These are phyloP conservation scores for Cadophora luteo-olivacea DNA, from an alignment of 2,329 filamentous ascomycete species.

Conservation along the genomic window DNA sequence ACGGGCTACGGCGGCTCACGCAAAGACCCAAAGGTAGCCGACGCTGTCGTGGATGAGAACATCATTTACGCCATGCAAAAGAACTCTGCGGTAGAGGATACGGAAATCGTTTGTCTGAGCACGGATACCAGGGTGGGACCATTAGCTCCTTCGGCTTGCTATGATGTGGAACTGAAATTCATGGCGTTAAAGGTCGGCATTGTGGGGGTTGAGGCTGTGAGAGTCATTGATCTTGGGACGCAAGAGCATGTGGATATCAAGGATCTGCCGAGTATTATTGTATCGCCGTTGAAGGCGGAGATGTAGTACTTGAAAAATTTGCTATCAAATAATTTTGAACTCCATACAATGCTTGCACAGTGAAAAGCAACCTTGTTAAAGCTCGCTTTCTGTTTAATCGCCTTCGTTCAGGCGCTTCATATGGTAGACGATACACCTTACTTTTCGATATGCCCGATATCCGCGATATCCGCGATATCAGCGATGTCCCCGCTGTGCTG, in stretches of 20 bases:
- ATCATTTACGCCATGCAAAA: slow-evolving; percentile 75
- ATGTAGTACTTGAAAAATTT: background rate
- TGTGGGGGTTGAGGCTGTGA: slow-evolving; percentile 72
- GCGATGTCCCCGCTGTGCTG: background rate
- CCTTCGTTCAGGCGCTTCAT: background rate
- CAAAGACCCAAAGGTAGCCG: slow-evolving; percentile 54
- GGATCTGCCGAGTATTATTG: slow-evolving; percentile 74
- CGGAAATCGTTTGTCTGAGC: slow-evolving; percentile 76
- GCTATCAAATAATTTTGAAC: background rate
- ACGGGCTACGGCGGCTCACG: slow-evolving; percentile 47
- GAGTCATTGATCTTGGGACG: slow-evolving; percentile 74
- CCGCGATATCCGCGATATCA: background rate
- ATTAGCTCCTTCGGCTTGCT: slow-evolving; percentile 73
- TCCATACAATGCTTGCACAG: background rate
- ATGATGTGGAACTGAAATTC: slow-evolving; percentile 76
- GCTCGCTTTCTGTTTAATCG: background rate
- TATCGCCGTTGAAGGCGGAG: slow-evolving; percentile 42
- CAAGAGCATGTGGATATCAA: slow-evolving; percentile 80
- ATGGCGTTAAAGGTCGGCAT: slow-evolving; percentile 71
- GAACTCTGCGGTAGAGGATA: slow-evolving; percentile 65
- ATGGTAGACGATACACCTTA: background rate
- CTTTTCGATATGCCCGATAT: background rate
- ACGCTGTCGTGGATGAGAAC: slow-evolving; percentile 75
- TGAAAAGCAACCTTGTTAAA: background rate
- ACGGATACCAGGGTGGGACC: slow-evolving; percentile 78